Percentiles rank a stretch among this genome's conserved stretches.
Evolutionary conservation across 805 yeast species (phyloP).

Genomic region (Ogataea paraovalis): DNA sequence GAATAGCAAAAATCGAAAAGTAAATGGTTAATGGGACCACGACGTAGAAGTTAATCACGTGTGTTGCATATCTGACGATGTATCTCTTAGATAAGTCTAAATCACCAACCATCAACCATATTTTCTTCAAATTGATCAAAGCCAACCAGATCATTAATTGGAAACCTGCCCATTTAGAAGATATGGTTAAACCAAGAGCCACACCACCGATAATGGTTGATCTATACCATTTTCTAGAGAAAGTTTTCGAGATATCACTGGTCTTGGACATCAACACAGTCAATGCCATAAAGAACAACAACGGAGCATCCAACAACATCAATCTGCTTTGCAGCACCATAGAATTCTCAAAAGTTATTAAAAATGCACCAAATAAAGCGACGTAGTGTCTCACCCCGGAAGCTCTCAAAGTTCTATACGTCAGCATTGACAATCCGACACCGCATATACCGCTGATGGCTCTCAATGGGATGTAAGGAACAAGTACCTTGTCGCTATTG

Average conservation of each 20-base stretch:
- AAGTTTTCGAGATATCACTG: constrained; percentile 34
- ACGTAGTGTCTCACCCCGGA: constrained; percentile 49
- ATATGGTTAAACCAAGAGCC: constrained; percentile 49
- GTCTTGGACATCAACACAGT: constrained; percentile 33
- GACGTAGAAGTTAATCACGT: constrained; percentile 41
- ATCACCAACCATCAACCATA: constrained; percentile 75
- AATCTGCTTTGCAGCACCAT: constrained; percentile 57
- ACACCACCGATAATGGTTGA: constrained; percentile 45
- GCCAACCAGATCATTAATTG: constrained; percentile 63
- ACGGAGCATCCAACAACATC: constrained; percentile 42
- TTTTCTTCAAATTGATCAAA: constrained; percentile 39
- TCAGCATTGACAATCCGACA: constrained; percentile 45
- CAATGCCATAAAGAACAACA: constrained; percentile 43
- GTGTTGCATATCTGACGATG: constrained; percentile 38
- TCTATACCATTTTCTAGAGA: constrained; percentile 49
- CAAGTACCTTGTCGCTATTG: constrained; percentile 12
- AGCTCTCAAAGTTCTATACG: constrained; percentile 52
- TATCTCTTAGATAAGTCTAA: constrained; percentile 37
- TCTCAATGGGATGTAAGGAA: constrained; percentile 54
- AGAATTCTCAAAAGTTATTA: constrained; percentile 63
- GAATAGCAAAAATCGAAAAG: constrained; percentile 51
- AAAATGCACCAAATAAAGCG: constrained; percentile 46
- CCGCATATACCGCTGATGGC: constrained; percentile 55
- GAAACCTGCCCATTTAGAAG: constrained; percentile 70
- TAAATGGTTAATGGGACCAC: constrained; percentile 58